Percentiles rank a stretch among this genome's conserved stretches.
Evolutionary conservation across 495 filamentous ascomycete species (phyloP).

Genomic region (Penicillium coprophilum): DNA sequence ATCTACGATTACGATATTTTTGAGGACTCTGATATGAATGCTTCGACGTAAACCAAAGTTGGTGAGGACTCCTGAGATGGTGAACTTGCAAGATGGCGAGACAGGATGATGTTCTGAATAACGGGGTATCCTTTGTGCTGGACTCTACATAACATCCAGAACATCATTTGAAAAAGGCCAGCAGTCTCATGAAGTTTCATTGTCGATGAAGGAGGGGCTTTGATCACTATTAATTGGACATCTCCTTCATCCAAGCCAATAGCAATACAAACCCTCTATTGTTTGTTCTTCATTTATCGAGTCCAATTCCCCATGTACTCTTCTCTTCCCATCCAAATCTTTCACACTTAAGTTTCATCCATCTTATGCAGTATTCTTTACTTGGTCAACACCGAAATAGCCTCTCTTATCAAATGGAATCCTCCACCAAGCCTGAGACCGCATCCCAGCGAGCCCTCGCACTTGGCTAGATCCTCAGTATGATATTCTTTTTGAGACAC

Average conservation of each 20-base stretch:
- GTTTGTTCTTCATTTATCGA: background rate
- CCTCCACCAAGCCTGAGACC: background rate
- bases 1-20: no score
- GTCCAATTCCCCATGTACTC: background rate
- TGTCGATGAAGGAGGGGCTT: background rate
- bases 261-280: background rate
- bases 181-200: background rate
- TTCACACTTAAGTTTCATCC: background rate
- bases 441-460: background rate
- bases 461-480: background rate
- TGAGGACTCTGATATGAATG: no score
- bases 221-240: no score
- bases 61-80: no score
- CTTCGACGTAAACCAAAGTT: no score
- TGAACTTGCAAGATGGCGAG: no score
- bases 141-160: no score
- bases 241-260: background rate
- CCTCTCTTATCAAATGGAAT: background rate
- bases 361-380: background rate
- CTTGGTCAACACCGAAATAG: background rate
- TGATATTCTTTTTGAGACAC: background rate
- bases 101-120: no score
- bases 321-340: background rate
- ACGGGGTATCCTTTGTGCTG: no score
- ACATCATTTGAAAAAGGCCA: background rate